Percentiles rank a stretch among this genome's conserved stretches.
Conservation (phyloP, 2,329 filamentous ascomycete species). For the Helminthosporium solani region DNA sequence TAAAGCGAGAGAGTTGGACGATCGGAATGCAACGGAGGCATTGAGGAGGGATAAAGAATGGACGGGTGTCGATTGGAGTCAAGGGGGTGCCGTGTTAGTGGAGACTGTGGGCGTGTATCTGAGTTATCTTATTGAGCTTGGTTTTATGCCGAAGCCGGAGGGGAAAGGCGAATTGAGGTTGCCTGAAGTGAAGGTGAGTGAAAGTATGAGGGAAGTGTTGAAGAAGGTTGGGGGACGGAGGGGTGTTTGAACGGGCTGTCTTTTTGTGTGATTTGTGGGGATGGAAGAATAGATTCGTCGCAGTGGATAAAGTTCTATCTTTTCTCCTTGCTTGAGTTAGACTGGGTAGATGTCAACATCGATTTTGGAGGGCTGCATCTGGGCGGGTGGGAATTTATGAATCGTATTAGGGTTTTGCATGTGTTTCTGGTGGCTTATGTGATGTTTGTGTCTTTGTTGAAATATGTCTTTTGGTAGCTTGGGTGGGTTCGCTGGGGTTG, state of each 20-base stretch:
- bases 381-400: too few species aligned
- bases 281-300: too few species aligned
- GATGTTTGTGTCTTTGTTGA: too few species aligned
- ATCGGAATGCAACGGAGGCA: slow-evolving; percentile 65
- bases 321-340: too few species aligned
- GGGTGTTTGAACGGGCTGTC: slow-evolving; percentile 17
- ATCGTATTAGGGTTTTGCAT: too few species aligned
- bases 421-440: too few species aligned
- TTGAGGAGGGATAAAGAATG: slow-evolving; percentile 64
- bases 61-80: slow-evolving; percentile 59
- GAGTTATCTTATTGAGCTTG: slow-evolving; percentile 61
- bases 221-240: slow-evolving; percentile 36
- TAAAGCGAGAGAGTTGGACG: slow-evolving; percentile 72
- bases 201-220: slow-evolving; percentile 37
- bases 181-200: slow-evolving; percentile 27
- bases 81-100: slow-evolving; percentile 57
- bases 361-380: too few species aligned
- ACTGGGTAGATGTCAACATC: too few species aligned
- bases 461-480: too few species aligned
- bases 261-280: not conserved
- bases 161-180: slow-evolving; percentile 30
- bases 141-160: slow-evolving; percentile 56
- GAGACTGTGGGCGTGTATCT: slow-evolving; percentile 65
- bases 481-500: too few species aligned
- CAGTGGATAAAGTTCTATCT: too few species aligned